Conservation (phyloP, 164 flowering plant species). For the Kalanchoe fedtschenkoi region DNA sequence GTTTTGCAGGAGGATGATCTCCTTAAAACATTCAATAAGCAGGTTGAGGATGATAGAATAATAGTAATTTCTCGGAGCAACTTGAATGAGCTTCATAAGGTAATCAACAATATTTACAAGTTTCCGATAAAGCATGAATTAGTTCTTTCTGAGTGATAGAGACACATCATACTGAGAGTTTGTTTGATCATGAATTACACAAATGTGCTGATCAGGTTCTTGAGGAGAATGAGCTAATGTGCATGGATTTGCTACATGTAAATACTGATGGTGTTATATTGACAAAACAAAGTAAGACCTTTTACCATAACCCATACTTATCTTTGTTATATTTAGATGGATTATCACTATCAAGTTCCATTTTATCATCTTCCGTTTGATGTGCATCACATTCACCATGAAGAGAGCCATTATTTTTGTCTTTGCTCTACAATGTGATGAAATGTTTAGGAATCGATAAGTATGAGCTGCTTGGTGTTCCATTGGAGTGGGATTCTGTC, state of each 20-base stretch:
- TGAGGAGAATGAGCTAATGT: slow-evolving; percentile 72
- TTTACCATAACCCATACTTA: not conserved
- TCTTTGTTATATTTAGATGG: not conserved
- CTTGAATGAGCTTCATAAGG: slow-evolving; percentile 78
- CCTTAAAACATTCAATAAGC: slow-evolving; percentile 68
- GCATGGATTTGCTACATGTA: slow-evolving; percentile 68
- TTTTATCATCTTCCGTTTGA: too few relatives aligned
- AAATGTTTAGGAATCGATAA: too few relatives aligned
- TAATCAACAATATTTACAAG: slow-evolving; percentile 11
- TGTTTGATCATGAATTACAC: slow-evolving; percentile 7
- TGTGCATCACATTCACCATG: too few relatives aligned
- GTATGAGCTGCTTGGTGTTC: too few relatives aligned
- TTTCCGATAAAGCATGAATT: not conserved
- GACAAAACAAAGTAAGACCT: slow-evolving; percentile 69
- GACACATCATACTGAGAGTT: not conserved
- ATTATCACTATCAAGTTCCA: not conserved
- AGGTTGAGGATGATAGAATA: slow-evolving; percentile 83
- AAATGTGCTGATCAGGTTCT: slow-evolving; percentile 48
- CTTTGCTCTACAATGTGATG: too few relatives aligned
- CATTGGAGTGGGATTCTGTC: too few relatives aligned
- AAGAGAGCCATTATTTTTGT: too few relatives aligned
- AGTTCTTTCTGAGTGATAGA: slow-evolving; percentile 1
- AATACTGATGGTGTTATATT: slow-evolving; percentile 76
- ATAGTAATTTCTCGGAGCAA: slow-evolving; percentile 81
- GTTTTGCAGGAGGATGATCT: slow-evolving; percentile 75